Evolutionary conservation across 495 filamentous ascomycete species (phyloP).

Genomic region (Penicillium turbatum): DNA sequence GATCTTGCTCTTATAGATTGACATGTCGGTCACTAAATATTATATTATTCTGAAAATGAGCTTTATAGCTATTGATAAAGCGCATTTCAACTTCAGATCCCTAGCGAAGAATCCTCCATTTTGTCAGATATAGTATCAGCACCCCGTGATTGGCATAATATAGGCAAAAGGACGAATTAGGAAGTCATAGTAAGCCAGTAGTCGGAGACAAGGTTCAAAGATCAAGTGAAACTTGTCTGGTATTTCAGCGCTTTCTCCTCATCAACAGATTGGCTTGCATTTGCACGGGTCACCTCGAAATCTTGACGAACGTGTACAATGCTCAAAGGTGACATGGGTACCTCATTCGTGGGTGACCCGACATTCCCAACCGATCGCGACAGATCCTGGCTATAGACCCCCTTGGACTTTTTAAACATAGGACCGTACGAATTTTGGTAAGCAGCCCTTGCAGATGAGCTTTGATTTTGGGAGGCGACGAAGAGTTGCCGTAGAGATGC

Average conservation of each 20-base stretch:
- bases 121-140: too few species aligned
- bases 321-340: not conserved
- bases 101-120: too few species aligned
- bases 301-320: slow-evolving; percentile 9
- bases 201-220: too few species aligned
- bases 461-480: slow-evolving; percentile 3
- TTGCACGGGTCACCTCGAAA: slow-evolving; percentile 1
- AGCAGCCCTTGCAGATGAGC: not conserved
- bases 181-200: too few species aligned
- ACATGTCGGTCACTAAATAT: too few species aligned
- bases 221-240: too few species aligned
- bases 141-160: too few species aligned
- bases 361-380: not conserved
- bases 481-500: slow-evolving; percentile 13
- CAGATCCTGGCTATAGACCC: not conserved
- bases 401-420: not conserved
- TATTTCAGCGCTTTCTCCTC: not conserved
- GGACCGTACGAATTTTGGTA: not conserved
- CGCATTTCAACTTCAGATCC: too few species aligned
- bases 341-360: not conserved
- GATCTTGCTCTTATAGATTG: too few species aligned
- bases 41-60: too few species aligned
- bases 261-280: not conserved
- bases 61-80: too few species aligned
- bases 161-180: too few species aligned